Base-by-base conservation (phyloP, 2,329 filamentous ascomycete species). In the Penicillium fuscoglaucum region DNA sequence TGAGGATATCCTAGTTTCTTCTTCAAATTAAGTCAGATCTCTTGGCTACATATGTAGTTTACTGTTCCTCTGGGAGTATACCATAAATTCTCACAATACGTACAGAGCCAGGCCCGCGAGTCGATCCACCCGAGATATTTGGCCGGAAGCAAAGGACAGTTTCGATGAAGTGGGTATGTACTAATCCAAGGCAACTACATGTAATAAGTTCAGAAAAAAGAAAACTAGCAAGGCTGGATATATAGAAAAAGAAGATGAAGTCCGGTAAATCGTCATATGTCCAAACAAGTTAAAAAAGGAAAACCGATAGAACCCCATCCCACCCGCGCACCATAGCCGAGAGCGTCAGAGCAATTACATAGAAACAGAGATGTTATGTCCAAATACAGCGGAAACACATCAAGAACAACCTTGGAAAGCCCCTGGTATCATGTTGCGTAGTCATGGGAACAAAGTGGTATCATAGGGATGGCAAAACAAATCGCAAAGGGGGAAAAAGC, bases 401-500 rank as follows among this genome's bases (percentile, higher is more conserved):
- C 59, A 51, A 61, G 55, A 63, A 62, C 45, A 54, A 35, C 33
- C 33, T 35, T 35, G 33, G 15, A 35, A 60, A 63, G 55, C 55
- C 64, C 70, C 66, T 69, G 70, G 68, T 70, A 72, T 72, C 68
- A 70, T 72, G 69, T 61, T 68, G 66, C 68, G 66, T 64, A 69
- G 66, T 68, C 70, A 66, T 71, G 61, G 67, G 70, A 71, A 74
- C 70, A 72, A 71, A 74, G 70, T 76, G 74, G 74, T 76, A 76
- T 76, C 74, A 75, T 72, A 69, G 67, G 64, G 61, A 59, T 47
- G 47, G 53, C 54, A 58, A 56, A 37, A 55, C 28, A 53, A 52
- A 33, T 49, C 62, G 57, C 51, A 57, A 53, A 51, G 52, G 40
- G 50, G 52, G 21, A 46, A 59, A 57, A 57, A 61, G n/a, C 37